Conservation (phyloP, 1,139 yeast genomes). For the Taphrina deformans region DNA sequence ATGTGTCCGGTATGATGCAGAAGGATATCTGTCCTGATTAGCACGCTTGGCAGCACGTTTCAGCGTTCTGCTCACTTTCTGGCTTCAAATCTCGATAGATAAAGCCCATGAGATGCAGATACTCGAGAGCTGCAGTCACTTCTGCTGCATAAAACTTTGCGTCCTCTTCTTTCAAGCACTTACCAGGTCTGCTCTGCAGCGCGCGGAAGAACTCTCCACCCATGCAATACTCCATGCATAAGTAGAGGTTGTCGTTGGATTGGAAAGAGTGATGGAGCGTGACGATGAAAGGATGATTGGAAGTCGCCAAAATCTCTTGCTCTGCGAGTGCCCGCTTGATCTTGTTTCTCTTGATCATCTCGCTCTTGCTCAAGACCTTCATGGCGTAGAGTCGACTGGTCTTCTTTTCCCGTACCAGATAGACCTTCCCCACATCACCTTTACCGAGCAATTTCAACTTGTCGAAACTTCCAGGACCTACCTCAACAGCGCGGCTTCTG, state of each 20-base stretch:
- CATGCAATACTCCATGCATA: constrained; percentile 99
- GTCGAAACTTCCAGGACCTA: constrained; percentile 82
- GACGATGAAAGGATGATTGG: constrained; percentile 95
- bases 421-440: constrained; percentile 98
- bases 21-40: constrained; percentile 54
- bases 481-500: constrained; percentile 73
- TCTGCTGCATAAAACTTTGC: constrained; percentile 96
- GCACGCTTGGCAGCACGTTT: too few species aligned
- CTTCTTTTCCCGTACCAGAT: constrained; percentile 77
- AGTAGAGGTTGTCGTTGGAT: constrained; percentile 84
- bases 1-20: constrained; percentile 96
- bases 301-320: constrained; percentile 91
- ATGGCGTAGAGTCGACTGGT: constrained; percentile 80
- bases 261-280: constrained; percentile 95
- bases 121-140: constrained; percentile 95
- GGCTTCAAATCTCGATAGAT: constrained; percentile 94
- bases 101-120: constrained; percentile 92
- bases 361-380: constrained; percentile 85
- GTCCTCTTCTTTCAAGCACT: constrained; percentile 81
- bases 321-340: constrained; percentile 93
- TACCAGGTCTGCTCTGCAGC: constrained; percentile 82
- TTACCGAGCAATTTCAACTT: constrained; percentile 84
- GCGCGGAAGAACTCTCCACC: constrained; percentile 99
- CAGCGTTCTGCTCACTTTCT: constrained; percentile 60
- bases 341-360: constrained; percentile 92